These are phyloP conservation scores for Alternaria infectoria DNA, from an alignment of 2,329 filamentous ascomycete species.

Conservation along the genomic window DNA sequence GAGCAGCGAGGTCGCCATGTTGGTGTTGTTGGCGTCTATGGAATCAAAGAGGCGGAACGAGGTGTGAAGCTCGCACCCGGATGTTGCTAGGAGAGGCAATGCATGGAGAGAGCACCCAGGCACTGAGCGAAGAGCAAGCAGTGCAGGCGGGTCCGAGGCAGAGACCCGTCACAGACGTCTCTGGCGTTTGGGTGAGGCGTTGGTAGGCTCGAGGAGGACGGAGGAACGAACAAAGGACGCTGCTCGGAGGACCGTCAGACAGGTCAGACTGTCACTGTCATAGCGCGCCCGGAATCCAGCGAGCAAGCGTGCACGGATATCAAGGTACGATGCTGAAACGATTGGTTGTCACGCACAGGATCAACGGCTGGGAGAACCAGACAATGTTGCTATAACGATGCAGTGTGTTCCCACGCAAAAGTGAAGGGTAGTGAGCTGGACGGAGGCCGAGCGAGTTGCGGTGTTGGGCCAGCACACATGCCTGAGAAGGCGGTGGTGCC, in stretches of 20 bases:
- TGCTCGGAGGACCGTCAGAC: constrained; percentile 45
- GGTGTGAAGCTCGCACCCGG: constrained; percentile 45
- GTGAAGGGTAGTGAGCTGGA: constrained; percentile 12
- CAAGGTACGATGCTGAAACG: constrained; percentile 49
- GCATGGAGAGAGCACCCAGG: constrained; percentile 51
- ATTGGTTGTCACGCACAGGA: constrained; percentile 48
- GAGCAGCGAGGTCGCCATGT: constrained; percentile 41
- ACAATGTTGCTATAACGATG: constrained; percentile 15
- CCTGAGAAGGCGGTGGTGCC: constrained; percentile 39
- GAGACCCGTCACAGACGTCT: constrained; percentile 33
- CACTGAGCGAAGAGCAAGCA: constrained; percentile 36
- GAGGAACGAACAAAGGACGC: constrained; percentile 43
- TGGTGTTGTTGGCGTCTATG: constrained; percentile 16
- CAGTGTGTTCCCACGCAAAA: constrained; percentile 8
- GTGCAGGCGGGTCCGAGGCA: constrained; percentile 27
- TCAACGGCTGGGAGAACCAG: constrained; percentile 28
- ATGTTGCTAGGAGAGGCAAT: constrained; percentile 45
- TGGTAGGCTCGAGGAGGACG: constrained; percentile 33
- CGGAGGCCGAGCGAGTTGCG: constrained; percentile 21
- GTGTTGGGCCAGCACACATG: constrained; percentile 44
- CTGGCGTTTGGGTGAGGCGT: constrained; percentile 33
- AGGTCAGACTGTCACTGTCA: constrained; percentile 50
- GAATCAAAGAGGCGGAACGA: constrained; percentile 28
- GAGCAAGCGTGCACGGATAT: constrained; percentile 46
- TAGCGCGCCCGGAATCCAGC: constrained; percentile 48